Conservation (phyloP, 2,329 filamentous ascomycete species). For the Arthrobotrys sinensis region DNA sequence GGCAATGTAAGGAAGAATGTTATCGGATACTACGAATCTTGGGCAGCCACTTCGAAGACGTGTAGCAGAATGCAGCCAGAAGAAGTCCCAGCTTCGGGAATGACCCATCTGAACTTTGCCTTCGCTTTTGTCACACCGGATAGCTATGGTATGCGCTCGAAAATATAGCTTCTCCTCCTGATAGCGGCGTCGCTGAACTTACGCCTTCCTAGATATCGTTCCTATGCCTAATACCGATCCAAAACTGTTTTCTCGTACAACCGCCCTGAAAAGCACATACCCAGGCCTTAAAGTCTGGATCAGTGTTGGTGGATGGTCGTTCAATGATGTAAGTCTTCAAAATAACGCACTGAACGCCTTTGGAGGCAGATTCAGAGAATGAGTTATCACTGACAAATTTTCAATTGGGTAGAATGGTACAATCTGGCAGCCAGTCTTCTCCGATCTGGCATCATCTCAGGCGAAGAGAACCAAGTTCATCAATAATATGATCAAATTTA, state of each 20-base stretch:
- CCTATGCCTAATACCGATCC: constrained; percentile 35
- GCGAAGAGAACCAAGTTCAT: constrained; percentile 67
- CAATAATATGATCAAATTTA: constrained; percentile 67
- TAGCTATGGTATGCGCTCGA: constrained; percentile 42
- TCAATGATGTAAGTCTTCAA: constrained; percentile 38
- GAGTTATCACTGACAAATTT: constrained; percentile 12
- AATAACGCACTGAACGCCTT: background rate
- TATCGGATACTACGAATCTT: constrained; percentile 64
- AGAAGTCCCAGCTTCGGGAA: constrained; percentile 44
- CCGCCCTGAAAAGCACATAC: constrained; percentile 47
- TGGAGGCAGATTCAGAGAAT: constrained; percentile 10
- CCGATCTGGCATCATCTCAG: constrained; percentile 65
- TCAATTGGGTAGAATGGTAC: constrained; percentile 38
- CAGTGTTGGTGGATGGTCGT: constrained; percentile 46
- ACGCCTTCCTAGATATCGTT: constrained; percentile 32
- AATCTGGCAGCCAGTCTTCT: constrained; percentile 50
- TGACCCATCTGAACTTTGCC: constrained; percentile 61
- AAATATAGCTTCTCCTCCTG: constrained; percentile 14
- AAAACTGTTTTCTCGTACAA: constrained; percentile 51
- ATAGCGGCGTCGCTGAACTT: constrained; percentile 9
- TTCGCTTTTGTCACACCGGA: constrained; percentile 56
- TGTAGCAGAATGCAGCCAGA: constrained; percentile 60
- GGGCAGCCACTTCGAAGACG: constrained; percentile 49
- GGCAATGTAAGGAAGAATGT: constrained; percentile 49
- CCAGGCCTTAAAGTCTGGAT: constrained; percentile 52